Evolutionary conservation across 371 early-diverging fungal genomes (phyloP), one percentile per base, ranked within the genome.

Genomic region (Lichtheimia hyalospora): DNA sequence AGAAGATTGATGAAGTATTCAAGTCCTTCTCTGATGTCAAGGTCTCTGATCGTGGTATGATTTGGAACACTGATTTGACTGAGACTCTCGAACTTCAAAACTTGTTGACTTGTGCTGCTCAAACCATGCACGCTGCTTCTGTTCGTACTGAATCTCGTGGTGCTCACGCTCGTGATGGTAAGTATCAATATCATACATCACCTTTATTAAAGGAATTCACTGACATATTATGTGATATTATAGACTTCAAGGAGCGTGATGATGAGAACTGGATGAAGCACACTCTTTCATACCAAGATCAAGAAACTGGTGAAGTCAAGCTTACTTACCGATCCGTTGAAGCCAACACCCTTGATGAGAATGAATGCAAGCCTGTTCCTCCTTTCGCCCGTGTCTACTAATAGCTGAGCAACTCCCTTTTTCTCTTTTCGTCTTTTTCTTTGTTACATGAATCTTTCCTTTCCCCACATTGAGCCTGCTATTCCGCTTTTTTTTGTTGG

Each of bases 91-190:
- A 98, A 76, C 86, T 98, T 63, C 97, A 96, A 75, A 98, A 98
- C 84, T 81, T 97, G 74, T 87, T 98, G 81, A 95, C 96, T 42
- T 92, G 93, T 74, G 98, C 98, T 46, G 84, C 90, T 50, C 97
- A 98, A 78, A 96, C 98, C 62, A 96, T 98, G 91, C 85, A 93
- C 81, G 89, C 96, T 73, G 98, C 98, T 54, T 87, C 87, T 24
- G 93, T 91, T 43, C 93, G 98, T 70, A 96, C 95, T 80, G 98
- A 98, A 82, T 93, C 93, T n/a, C 94, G 98, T 62, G 98, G 98
- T 71, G 98, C 98, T 54, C 98, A 98, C 8, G 56, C 56, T 14
- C 41, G 56, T 18, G 56, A 55, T 58, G 85, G 46, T 46, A 21
- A 46, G 0, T 46, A 34, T 5, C 44, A 15, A 44, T 44, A 44